Percentiles rank a stretch among this genome's conserved stretches.
Conservation (phyloP, 371 early-diverging fungal genomes). For the Haplosporangium sp. region DNA sequence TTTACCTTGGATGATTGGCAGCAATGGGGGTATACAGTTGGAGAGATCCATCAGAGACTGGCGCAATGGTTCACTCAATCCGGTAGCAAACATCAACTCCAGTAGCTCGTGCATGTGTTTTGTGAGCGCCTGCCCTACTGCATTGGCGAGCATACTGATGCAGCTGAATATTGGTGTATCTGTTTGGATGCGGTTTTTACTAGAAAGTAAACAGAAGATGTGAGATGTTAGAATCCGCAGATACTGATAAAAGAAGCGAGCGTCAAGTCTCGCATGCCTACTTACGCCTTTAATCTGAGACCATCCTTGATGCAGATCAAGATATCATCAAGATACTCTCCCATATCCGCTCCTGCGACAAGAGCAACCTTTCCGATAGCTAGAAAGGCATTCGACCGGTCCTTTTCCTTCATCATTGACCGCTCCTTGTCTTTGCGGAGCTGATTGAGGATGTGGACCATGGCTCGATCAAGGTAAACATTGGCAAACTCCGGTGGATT, state of each 20-base stretch:
- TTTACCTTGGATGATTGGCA: constrained; percentile 88
- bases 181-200: constrained; percentile 67
- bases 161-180: constrained; percentile 87
- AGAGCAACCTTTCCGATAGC: constrained; percentile 91
- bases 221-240: neutral
- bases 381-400: constrained; percentile 71
- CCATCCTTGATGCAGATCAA: constrained; percentile 80
- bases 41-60: constrained; percentile 86
- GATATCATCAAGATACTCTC: constrained; percentile 83
- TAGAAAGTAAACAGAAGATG: constrained; percentile 10
- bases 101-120: constrained; percentile 89
- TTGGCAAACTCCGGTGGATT: constrained; percentile 83
- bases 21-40: constrained; percentile 83
- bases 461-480: constrained; percentile 76
- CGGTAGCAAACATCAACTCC: constrained; percentile 92
- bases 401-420: constrained; percentile 44
- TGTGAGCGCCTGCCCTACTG: constrained; percentile 91
- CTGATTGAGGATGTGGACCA: constrained; percentile 81
- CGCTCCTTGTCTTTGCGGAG: constrained; percentile 86
- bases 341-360: constrained; percentile 84
- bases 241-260: neutral
- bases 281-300: constrained; percentile 59
- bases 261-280: no score
- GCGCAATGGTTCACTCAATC: constrained; percentile 86
- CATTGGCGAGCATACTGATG: constrained; percentile 88